A percentile compares a stretch with the other conserved stretches of the same genome.
Evolutionary conservation across 2,329 filamentous ascomycete species (phyloP).

Genomic region (Lachnellula cervina): DNA sequence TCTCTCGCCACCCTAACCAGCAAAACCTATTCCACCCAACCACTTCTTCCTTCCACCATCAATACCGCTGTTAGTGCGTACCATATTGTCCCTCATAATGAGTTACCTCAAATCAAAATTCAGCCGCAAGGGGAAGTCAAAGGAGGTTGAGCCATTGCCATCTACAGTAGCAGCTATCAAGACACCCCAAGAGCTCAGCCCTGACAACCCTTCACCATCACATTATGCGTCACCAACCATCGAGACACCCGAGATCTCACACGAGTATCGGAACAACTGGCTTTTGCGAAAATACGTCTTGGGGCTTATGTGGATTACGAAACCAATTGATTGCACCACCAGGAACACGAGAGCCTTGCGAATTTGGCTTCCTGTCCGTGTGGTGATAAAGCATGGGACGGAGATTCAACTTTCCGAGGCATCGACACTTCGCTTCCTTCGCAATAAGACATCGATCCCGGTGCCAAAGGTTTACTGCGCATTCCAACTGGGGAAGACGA

Average conservation of each 20-base stretch:
- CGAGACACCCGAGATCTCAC: neutral
- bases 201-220: neutral
- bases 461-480: constrained; percentile 34
- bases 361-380: neutral
- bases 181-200: neutral
- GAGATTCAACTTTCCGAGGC: constrained; percentile 31
- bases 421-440: constrained; percentile 32
- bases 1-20: no score
- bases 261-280: neutral
- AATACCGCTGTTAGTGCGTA: no score
- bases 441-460: constrained; percentile 34
- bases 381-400: constrained; percentile 29
- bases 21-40: no score
- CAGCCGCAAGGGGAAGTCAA: no score
- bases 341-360: neutral
- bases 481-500: constrained; percentile 27
- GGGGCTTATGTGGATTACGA: neutral
- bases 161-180: no score
- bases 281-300: neutral
- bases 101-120: no score
- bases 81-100: no score
- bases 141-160: no score
- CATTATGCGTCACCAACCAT: neutral
- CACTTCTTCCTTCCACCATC: no score
- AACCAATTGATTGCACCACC: neutral